Percentiles rank a stretch among this genome's conserved stretches.
Conservation (phyloP, 2,329 filamentous ascomycete genomes). For the Neonectria sp. region DNA sequence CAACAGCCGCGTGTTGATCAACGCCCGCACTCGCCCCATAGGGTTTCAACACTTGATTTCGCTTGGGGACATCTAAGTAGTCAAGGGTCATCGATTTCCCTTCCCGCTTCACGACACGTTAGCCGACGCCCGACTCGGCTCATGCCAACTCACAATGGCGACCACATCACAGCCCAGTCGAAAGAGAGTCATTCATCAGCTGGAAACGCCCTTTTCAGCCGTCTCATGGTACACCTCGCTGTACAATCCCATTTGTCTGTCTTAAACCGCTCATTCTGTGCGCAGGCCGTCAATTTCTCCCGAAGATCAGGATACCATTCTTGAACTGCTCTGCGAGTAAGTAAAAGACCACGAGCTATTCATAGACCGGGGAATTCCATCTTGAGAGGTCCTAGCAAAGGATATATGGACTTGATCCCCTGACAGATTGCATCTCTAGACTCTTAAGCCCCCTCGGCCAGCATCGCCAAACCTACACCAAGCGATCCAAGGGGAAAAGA, state of each 20-base stretch:
- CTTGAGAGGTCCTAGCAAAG: neutral
- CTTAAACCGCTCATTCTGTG: constrained; percentile 16
- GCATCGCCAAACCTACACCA: constrained; percentile 68
- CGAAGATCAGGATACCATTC: constrained; percentile 73
- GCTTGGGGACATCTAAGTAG: neutral
- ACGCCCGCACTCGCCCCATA: neutral
- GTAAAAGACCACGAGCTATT: constrained; percentile 36
- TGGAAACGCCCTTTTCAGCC: constrained; percentile 76
- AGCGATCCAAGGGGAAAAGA: constrained; percentile 74
- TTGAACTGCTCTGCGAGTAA: constrained; percentile 79
- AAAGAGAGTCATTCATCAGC: constrained; percentile 74
- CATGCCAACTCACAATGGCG: constrained; percentile 41
- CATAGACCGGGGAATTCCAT: too few species aligned
- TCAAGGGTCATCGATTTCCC: neutral
- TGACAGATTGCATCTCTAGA: constrained; percentile 56
- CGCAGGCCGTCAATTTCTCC: constrained; percentile 72
- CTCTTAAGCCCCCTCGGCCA: constrained; percentile 75
- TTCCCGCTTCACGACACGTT: neutral
- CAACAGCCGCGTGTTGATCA: constrained; percentile 3
- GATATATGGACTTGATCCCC: neutral
- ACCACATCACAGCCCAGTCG: constrained; percentile 49
- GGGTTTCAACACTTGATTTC: neutral
- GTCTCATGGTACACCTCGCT: constrained; percentile 69
- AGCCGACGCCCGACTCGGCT: neutral
- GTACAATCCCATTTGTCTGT: neutral